Base-by-base conservation (phyloP, 2,329 filamentous ascomycete genomes). In the Pseudopithomyces maydicus region DNA sequence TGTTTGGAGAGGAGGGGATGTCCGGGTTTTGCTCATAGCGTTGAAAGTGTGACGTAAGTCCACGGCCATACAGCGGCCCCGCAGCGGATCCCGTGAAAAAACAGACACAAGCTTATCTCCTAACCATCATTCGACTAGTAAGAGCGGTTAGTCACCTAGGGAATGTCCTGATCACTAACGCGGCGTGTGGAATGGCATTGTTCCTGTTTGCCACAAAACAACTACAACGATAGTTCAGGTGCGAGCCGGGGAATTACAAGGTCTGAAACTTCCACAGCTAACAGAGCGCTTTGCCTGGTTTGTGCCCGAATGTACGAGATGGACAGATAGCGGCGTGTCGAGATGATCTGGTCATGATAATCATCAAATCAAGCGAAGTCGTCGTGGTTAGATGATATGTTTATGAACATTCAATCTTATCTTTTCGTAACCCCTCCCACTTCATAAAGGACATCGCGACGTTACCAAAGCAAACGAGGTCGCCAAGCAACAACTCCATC, bases 11-110 rank as follows among this genome's bases (percentile, higher is more conserved):
- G 43, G 32, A 33, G 52, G 22, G 14, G 22, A 19, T 17, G 32
- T 32, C 39, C 20, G 1, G 5, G 2, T 33, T 47, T 42, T 19
- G 14, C 22, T 56, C 47, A 33, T 46, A 7, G 36, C 52, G 45
- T 20, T 54, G 23, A 35, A 33, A 49, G 12, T 11, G 53, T 55
- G 53, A 55, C 53, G 53, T 55, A 55, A 32, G 23, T 23, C 6
- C 32, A 36, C 45, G 45, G 45, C 35, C 17, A 20, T 32, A 47
- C 35, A 32, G 42, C 41, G 20, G 22, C 51, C 51, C 51, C 51
- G 51, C 51, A 54, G 51, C 42, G 38, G 29, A 23, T 41, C 51
- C 23, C 32, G 23, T 6, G 14, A 44, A 50, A 49, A 50, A 22
- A 35, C 4, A 39, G 20, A 20, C 47, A 41, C 33, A 10, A 52